Evolutionary conservation across 1,139 yeast genomes (phyloP), one percentile per base, ranked within the genome.

Genomic region (Starmera stellimalicola): DNA sequence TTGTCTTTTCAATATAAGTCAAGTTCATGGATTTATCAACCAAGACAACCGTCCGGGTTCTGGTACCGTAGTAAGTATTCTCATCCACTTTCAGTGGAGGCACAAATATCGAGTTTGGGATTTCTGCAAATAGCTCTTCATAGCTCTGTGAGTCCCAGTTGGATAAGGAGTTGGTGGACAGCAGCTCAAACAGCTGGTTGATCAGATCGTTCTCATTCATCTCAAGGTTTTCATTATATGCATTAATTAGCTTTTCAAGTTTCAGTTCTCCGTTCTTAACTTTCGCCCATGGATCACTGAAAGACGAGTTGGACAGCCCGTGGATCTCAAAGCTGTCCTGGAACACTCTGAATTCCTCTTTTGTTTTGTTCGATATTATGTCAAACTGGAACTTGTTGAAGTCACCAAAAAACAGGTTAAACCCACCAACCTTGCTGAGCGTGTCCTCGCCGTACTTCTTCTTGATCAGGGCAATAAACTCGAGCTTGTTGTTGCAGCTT

Each of bases 41-140:
- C 16, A 85, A 50, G 6, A 88, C 65, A 2, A 87, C 71, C 0
- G 95, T 85, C 50, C 87, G 95, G 0, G 96, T 84, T 35, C 97
- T 61, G 0, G 98, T 91, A 0, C 96, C 97, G 48, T 88, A 91
- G 47, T 65, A 74, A 42, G 63, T 59, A n/a, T 52, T 34, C 10
- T 48, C 47, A 3, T 54, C 38, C 1, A 58, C 55, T 26, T 43
- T 40, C 23, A 61, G 41, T 1, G 87, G 82, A 2, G 95, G 95
- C 9, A 85, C 72, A 48, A 76, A 84, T 4, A 88, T 73, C 5
- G 85, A 73, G 26, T 70, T 62, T 31, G 68, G 68, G 32, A 85
- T 60, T 37, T 68, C 70, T 5, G 57, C 54, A 40, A 70, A 57
- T 9, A 54, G 54, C 3, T 43, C 44, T 29, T 37, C 42, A 22